Evolutionary conservation across 148 eudicot species (phyloP).

Genomic region (Camellia granthamiana): DNA sequence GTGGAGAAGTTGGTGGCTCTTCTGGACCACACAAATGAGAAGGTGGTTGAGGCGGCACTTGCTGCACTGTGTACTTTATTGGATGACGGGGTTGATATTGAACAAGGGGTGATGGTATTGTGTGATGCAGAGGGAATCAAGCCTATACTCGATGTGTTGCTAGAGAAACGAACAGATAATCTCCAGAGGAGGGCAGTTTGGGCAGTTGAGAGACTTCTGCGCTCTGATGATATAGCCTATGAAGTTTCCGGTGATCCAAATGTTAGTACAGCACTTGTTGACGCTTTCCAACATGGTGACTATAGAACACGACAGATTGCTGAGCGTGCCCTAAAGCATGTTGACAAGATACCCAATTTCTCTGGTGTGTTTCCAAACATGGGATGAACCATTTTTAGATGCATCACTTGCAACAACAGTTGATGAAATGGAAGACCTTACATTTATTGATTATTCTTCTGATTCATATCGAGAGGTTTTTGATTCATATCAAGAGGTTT

Average conservation of each 20-base stretch:
- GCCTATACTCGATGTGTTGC: slow-evolving; percentile 66
- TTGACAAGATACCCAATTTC: slow-evolving; percentile 87
- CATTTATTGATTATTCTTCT: background rate
- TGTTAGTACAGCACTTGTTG: slow-evolving; percentile 77
- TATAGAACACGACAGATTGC: slow-evolving; percentile 81
- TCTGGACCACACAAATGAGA: slow-evolving; percentile 77
- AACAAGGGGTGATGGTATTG: slow-evolving; percentile 53
- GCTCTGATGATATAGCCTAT: slow-evolving; percentile 59
- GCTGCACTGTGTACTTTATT: slow-evolving; percentile 79
- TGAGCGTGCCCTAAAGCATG: slow-evolving; percentile 77
- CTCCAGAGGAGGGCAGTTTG: slow-evolving; percentile 73
- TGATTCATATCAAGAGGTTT: background rate
- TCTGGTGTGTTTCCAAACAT: slow-evolving; percentile 71
- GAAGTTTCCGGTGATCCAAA: slow-evolving; percentile 64
- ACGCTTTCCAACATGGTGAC: slow-evolving; percentile 85
- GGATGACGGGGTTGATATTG: slow-evolving; percentile 76
- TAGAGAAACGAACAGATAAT: slow-evolving; percentile 71
- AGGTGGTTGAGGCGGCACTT: slow-evolving; percentile 80
- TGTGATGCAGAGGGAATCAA: slow-evolving; percentile 55
- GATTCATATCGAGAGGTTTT: background rate
- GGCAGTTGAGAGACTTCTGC: slow-evolving; percentile 76
- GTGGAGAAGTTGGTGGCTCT: slow-evolving; percentile 67
- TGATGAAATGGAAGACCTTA: background rate
- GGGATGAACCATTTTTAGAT: too few relatives aligned
- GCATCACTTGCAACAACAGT: background rate